Conservation (phyloP, 306 rosid genomes). For the Castanea crenata region DNA sequence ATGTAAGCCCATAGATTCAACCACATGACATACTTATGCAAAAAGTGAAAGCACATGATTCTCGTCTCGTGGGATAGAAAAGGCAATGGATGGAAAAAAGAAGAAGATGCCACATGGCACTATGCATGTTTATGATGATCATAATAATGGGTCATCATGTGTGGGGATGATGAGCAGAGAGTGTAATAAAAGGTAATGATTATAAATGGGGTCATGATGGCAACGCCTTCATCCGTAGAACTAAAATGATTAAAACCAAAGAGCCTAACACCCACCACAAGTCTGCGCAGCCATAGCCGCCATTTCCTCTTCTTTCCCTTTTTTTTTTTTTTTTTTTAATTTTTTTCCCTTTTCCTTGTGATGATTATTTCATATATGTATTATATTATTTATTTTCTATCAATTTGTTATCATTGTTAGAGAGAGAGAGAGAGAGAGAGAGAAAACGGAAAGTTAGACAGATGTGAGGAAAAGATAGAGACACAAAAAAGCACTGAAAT, state of each 20-base stretch:
- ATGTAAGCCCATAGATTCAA: background rate
- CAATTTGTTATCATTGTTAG: background rate
- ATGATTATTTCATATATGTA: background rate
- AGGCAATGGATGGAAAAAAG: background rate
- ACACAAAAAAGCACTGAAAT: conserved; percentile 7
- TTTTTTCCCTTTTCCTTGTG: background rate
- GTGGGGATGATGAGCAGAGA: background rate
- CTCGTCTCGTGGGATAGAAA: background rate
- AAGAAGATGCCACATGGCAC: background rate
- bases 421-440: background rate
- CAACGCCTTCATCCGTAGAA: conserved; percentile 27
- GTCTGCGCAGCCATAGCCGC: conserved; percentile 90
- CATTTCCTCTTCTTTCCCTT: conserved; percentile 27
- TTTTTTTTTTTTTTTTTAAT: background rate
- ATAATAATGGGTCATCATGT: background rate
- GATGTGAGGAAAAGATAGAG: conserved; percentile 23
- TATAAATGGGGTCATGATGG: conserved; percentile 48
- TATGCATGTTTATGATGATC: conserved; percentile 6
- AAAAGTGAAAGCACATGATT: background rate
- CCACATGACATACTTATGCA: background rate
- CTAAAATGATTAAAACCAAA: conserved; percentile 28
- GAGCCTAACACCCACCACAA: background rate
- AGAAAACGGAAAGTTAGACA: background rate
- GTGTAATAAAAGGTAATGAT: conserved; percentile 41
- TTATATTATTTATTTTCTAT: background rate